Conservation (phyloP, 441 rosid species). For the Iberis amara region DNA sequence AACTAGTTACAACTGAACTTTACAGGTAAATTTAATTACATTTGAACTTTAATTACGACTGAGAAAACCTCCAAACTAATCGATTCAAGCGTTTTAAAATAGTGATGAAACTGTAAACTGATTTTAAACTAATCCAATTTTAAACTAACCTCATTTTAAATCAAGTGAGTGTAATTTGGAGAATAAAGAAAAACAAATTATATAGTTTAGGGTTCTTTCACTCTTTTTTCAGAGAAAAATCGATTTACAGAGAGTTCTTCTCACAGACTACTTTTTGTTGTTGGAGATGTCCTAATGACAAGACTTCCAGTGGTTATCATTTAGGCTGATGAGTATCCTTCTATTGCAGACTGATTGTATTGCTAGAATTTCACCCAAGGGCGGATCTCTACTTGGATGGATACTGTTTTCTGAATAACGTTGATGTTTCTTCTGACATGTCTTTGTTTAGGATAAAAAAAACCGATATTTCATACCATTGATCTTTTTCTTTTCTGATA, state of each 20-base stretch:
- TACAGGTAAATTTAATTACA: too few species aligned
- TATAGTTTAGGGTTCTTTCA: too few species aligned
- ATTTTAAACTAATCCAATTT: too few species aligned
- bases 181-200: too few species aligned
- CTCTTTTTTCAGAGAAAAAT: too few species aligned
- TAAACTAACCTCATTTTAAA: too few species aligned
- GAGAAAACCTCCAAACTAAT: too few species aligned
- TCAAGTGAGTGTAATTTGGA: too few species aligned
- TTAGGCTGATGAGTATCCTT: constrained; percentile 6
- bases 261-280: neutral
- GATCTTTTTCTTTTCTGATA: constrained; percentile 5
- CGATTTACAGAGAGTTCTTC: neutral
- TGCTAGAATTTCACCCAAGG: constrained; percentile 79
- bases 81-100: too few species aligned
- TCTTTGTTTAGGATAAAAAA: constrained; percentile 1
- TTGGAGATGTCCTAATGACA: neutral
- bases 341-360: constrained; percentile 77
- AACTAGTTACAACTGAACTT: too few species aligned
- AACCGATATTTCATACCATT: neutral
- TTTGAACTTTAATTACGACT: too few species aligned
- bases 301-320: neutral
- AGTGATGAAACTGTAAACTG: too few species aligned
- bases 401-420: constrained; percentile 79
- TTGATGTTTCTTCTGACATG: constrained; percentile 23
- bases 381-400: constrained; percentile 76